These are phyloP conservation scores for Lasiosphaeria hispida DNA, from an alignment of 495 filamentous ascomycete genomes.

Conservation along the genomic window DNA sequence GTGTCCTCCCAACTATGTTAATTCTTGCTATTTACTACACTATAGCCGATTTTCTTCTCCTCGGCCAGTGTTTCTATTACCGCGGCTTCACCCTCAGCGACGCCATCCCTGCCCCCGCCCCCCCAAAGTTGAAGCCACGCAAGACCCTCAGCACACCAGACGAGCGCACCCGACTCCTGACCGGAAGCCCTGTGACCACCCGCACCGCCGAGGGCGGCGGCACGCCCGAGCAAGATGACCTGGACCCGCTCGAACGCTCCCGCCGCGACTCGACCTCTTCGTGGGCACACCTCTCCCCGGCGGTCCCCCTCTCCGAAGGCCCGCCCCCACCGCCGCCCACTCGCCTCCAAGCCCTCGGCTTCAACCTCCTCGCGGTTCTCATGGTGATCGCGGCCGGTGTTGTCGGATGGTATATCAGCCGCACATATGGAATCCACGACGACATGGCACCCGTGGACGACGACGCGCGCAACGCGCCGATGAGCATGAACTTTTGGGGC, in stretches of 20 bases:
- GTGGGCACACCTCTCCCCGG: constrained; percentile 70
- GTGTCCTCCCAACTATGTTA: constrained; percentile 92
- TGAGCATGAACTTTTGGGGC: constrained; percentile 70
- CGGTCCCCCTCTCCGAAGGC: constrained; percentile 62
- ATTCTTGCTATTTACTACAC: constrained; percentile 96
- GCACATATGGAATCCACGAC: constrained; percentile 26
- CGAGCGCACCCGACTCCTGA: constrained; percentile 45
- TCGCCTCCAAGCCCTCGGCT: constrained; percentile 56
- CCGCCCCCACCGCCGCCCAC: constrained; percentile 38
- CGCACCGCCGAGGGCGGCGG: neutral
- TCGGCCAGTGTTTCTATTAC: constrained; percentile 92
- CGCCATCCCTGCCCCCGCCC: constrained; percentile 31
- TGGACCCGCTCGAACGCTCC: too few species aligned
- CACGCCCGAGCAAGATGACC: neutral
- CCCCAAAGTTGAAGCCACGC: constrained; percentile 22
- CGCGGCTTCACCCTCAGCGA: constrained; percentile 73
- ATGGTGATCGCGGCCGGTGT: constrained; percentile 81
- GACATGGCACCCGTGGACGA: neutral
- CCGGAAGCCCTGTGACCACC: too few species aligned
- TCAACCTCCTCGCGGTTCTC: constrained; percentile 69
- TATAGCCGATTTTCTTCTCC: constrained; percentile 82
- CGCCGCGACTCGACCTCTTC: constrained; percentile 37
- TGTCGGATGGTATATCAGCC: constrained; percentile 78
- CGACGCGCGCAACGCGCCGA: constrained; percentile 28
- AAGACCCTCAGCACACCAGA: constrained; percentile 16